A percentile compares a stretch with the other conserved stretches of the same genome.
phyloP scores from a whole-genome alignment of 2,329 filamentous ascomycete species.

The Apiospora sp. region DNA sequence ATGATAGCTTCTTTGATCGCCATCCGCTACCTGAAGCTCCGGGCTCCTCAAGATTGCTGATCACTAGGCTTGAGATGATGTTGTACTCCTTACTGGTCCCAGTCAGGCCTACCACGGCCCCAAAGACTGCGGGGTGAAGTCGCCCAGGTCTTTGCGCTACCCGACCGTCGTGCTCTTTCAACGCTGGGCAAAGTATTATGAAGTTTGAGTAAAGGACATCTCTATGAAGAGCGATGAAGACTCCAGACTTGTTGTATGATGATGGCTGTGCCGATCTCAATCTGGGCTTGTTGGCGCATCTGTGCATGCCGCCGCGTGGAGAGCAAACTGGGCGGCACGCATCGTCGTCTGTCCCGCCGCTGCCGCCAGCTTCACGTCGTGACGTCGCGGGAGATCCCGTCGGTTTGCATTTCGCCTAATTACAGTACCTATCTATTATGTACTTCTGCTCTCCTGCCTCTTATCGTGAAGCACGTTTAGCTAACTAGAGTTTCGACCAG shows the following conservation, averaged over 20 bases:
- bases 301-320: background rate
- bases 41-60: background rate
- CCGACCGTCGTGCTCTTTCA: background rate
- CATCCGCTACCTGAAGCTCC: background rate
- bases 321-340: background rate
- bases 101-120: background rate
- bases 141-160: background rate
- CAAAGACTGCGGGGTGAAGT: background rate
- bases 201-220: background rate
- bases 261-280: background rate
- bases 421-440: background rate
- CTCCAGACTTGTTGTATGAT: background rate
- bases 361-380: background rate
- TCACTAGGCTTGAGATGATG: background rate
- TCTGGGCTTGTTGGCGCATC: background rate
- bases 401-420: background rate
- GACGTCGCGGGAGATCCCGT: background rate
- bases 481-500: background rate
- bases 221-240: background rate
- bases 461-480: slow-evolving; percentile 8
- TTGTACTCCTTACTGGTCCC: background rate
- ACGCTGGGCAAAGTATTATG: background rate
- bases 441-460: background rate
- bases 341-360: background rate
- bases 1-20: background rate